Conservation (phyloP, 2,329 filamentous ascomycete species). For the Aspergillus sp. region DNA sequence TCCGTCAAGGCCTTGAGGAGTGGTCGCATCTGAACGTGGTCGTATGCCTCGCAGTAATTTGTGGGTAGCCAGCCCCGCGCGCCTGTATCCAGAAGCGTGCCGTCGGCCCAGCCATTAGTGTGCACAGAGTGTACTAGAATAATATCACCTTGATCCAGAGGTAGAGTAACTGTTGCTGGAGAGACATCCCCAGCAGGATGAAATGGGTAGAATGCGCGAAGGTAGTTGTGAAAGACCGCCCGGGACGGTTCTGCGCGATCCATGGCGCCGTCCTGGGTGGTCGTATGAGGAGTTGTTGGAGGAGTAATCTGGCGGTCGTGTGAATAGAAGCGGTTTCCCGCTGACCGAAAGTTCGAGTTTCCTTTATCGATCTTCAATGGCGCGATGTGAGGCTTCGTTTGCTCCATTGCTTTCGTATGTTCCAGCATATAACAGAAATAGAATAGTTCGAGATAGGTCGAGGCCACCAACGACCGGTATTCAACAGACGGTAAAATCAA, state of each 20-base stretch:
- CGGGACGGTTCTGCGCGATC: constrained; percentile 48
- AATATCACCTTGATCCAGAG: constrained; percentile 85
- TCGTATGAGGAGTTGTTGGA: constrained; percentile 68
- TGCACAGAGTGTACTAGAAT: constrained; percentile 95
- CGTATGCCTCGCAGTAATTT: constrained; percentile 96
- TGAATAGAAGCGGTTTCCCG: constrained; percentile 24
- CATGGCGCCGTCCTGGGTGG: constrained; percentile 57
- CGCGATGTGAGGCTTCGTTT: constrained; percentile 37
- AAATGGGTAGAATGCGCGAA: constrained; percentile 92
- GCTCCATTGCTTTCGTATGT: constrained; percentile 32
- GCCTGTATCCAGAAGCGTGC: constrained; percentile 81
- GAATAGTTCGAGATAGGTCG: background rate
- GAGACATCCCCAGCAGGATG: constrained; percentile 73
- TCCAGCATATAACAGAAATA: background rate
- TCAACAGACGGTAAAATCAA: constrained; percentile 27
- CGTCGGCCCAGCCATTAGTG: constrained; percentile 97
- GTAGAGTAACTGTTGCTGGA: constrained; percentile 85
- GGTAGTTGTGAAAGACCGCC: constrained; percentile 85
- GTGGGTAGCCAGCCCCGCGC: constrained; percentile 94
- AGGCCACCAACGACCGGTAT: constrained; percentile 35
- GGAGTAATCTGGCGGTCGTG: constrained; percentile 66
- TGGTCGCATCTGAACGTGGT: constrained; percentile 81
- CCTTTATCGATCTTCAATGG: constrained; percentile 41
- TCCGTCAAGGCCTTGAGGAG: constrained; percentile 83
- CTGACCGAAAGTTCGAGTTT: constrained; percentile 25